Evolutionary conservation across 192 early-diverging fungal genomes (phyloP).

Genomic region (Linderina pennispora): DNA sequence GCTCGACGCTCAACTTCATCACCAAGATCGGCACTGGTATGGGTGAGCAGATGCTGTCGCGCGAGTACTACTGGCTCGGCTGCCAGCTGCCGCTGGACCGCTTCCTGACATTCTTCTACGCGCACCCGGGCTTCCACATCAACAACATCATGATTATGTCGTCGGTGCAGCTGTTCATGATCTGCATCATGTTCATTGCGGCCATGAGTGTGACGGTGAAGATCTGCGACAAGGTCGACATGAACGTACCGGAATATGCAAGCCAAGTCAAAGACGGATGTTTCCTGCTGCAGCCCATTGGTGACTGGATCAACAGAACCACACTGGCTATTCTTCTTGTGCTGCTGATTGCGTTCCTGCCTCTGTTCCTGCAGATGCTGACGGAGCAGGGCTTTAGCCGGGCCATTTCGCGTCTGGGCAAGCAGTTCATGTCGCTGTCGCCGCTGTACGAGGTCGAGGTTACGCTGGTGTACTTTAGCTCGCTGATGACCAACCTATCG

Average conservation of each 20-base stretch:
- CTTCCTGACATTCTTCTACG: slow-evolving; percentile 84
- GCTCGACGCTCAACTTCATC: slow-evolving; percentile 82
- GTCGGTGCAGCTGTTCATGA: slow-evolving; percentile 75
- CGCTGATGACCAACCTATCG: slow-evolving; percentile 69
- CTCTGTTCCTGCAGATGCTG: slow-evolving; percentile 77
- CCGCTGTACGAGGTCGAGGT: slow-evolving; percentile 81
- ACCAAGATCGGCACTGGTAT: slow-evolving; percentile 90
- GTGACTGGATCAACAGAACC: slow-evolving; percentile 78
- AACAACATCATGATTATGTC: slow-evolving; percentile 86
- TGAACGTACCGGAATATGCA: slow-evolving; percentile 45
- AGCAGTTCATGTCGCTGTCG: slow-evolving; percentile 77
- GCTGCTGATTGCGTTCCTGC: slow-evolving; percentile 75
- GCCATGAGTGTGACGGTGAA: slow-evolving; percentile 58
- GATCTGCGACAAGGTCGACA: slow-evolving; percentile 57
- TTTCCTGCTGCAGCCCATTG: slow-evolving; percentile 64
- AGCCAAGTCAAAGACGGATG: slow-evolving; percentile 59
- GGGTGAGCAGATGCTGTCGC: slow-evolving; percentile 91
- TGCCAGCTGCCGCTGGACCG: slow-evolving; percentile 78
- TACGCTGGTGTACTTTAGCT: slow-evolving; percentile 81
- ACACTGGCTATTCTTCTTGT: slow-evolving; percentile 76
- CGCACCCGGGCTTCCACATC: slow-evolving; percentile 85
- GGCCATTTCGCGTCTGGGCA: slow-evolving; percentile 62
- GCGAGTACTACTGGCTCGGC: slow-evolving; percentile 87
- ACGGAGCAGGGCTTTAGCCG: slow-evolving; percentile 75
- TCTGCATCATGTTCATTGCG: slow-evolving; percentile 70